Base-by-base conservation (phyloP, 345 rosid species). In the Camelina sativa region DNA sequence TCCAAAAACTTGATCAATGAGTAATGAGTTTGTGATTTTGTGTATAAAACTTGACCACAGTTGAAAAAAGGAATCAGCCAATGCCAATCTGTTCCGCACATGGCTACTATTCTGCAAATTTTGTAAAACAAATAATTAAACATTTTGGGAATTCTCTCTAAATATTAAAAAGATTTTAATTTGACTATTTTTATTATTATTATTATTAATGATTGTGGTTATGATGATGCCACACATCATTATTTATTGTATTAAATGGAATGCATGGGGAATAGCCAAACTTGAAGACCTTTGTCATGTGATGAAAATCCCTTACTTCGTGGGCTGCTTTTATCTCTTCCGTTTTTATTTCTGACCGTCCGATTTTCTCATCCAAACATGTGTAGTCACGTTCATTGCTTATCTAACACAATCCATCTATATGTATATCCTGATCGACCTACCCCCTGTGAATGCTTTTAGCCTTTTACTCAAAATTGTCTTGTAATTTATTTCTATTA, bases 271-370 rank as follows among this genome's bases (percentile, higher is more conserved):
- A 77, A 77, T 10, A 40, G 35, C 41, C 44, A 70, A 40, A 20
- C 28, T n/a, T 50, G 67, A 77, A 71, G 71, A 69, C 47, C 58
- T 20, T 63, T 50, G 68, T 71, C 80, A 77, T 77, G 76, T 71
- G 80, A 51, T 37, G 46, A 34, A 30, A 57, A 71, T 77, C 76
- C 80, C 76, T 47, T 11, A 35, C 53, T 62, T 54, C 25, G 46
- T 64, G 80, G 80, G 53, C 16, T 67, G 15, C 59, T 23, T 6
- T 12, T 76, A 76, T 76, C 79, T 75, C 44, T 41, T 25, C 3
- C 44, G 28, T 23, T 23, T 74, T 15, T 22, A 40, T 43, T n/a
- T 69, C 63, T 68, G 58, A 34, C 62, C 64, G 57, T 68, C 20
- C 69, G 57, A 68, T 76, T 7, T 51, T 67, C 38, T 28, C 59